Evolutionary conservation across 2,329 filamentous ascomycete species (phyloP), one percentile per base, ranked within the genome.

Genomic region (Botrytis paeoniae): DNA sequence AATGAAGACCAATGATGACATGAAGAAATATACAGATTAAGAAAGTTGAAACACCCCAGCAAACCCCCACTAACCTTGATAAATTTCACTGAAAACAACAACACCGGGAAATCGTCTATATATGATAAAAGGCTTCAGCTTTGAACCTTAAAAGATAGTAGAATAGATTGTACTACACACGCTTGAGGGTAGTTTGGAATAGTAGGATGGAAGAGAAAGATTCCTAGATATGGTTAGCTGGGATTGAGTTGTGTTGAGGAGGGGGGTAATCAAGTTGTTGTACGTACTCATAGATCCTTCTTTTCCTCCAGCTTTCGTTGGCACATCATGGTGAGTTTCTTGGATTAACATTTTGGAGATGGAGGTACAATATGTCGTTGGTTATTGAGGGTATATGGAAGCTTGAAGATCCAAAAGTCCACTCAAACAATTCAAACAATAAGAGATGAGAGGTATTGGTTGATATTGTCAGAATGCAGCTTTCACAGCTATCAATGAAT

Each of bases 51-150:
- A n/a, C 32, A 71, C 60, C 69, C 69, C 59, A 63, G 59, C 69
- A 70, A 22, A 39, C 43, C 61, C 48, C 66, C 41, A 66, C 70
- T 72, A 82, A 94, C 94, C 94, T 90, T 98, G 95, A 81, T 98
- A 98, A 79, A 98, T 98, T 84, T 98, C 95, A 78, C 92, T 95
- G 81, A 97, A 98, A 73, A 98, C 86, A 22, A 93, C 92, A 8
- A 98, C 93, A 32, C 93, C 94, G 0, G 94, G 94, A 79, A 97
- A 97, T 68, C 86, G 85, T 43, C 89, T 89, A 74, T n/a, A 39
- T 18, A 29, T 37, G 35, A 66, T 41, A 25, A 20, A 71, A 72
- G n/a, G 5, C 7, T 70, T 77, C 70, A 77, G 61, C 64, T 45
- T 68, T 48, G 48, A 70, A 70, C 39, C 48, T 69, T 54, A n/a